phyloP scores from a whole-genome alignment of 257 asterid genomes.

The Galeopsis tetrahit region DNA sequence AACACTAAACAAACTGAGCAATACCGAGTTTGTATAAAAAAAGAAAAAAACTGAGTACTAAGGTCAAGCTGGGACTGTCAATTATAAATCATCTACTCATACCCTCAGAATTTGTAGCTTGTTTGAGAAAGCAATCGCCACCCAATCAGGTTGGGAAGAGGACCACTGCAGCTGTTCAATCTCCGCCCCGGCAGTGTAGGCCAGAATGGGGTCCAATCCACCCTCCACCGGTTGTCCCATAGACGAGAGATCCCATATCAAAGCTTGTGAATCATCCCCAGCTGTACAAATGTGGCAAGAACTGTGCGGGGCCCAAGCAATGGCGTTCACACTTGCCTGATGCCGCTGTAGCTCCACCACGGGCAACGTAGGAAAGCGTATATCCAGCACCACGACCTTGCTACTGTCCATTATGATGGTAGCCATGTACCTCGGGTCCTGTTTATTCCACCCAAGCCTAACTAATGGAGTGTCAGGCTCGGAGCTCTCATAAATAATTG shows the following conservation, averaged over 20 bases:
- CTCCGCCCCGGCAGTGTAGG: slow-evolving; percentile 95
- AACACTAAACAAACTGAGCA: slow-evolving; percentile 37
- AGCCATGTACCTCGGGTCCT: slow-evolving; percentile 99
- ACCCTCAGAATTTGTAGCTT: slow-evolving; percentile 99
- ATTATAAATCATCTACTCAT: slow-evolving; percentile 52
- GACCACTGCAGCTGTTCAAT: slow-evolving; percentile 99
- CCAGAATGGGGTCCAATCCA: slow-evolving; percentile 91
- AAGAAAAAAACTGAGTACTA: slow-evolving; percentile 23
- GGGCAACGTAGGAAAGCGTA: slow-evolving; percentile 86
- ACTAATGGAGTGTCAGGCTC: slow-evolving; percentile 94
- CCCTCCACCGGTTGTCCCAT: slow-evolving; percentile 97
- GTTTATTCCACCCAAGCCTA: slow-evolving; percentile 95
- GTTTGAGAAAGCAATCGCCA: slow-evolving; percentile 91
- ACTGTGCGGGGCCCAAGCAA: slow-evolving; percentile 99
- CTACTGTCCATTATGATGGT: slow-evolving; percentile 93
- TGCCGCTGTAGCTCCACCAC: slow-evolving; percentile 97
- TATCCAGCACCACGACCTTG: slow-evolving; percentile 91
- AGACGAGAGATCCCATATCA: slow-evolving; percentile 94
- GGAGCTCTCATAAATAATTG: slow-evolving; percentile 92
- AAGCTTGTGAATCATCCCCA: slow-evolving; percentile 96
- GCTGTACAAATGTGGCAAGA: slow-evolving; percentile 99
- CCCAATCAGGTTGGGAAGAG: slow-evolving; percentile 97
- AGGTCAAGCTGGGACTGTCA: slow-evolving; percentile 41
- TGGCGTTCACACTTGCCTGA: slow-evolving; percentile 93
- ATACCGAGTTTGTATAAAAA: slow-evolving; percentile 28